Evolutionary conservation across 164 flowering plant genomes (phyloP), one percentile per base, ranked within the genome.

Genomic region (Platanus orientalis): DNA sequence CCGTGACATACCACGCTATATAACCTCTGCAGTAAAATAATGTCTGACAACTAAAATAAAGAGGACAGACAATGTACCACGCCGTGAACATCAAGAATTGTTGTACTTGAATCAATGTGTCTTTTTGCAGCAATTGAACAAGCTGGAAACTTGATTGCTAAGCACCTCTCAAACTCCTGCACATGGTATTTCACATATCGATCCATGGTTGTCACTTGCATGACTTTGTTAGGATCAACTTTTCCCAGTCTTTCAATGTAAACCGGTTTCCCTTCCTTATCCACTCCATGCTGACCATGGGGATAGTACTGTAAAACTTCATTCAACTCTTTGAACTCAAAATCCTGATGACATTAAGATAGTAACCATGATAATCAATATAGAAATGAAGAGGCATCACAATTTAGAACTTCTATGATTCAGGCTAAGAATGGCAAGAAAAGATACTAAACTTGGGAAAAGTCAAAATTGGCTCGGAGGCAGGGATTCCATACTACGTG

Each of bases 281-380:
- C 94, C 39, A 87, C 88, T 20, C 94, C 96, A 78, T 90, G 96
- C 73, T 81, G 75, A 58, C 94, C 85, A 45, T 91, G 96, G 28
- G 97, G 94, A 61, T 83, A 89, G 75, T 85, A 70, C 62, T 80
- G 57, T n/a, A 76, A 34, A 63, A 91, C 95, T 68, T 91, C 93
- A 44, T 83, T 66, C 67, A 75, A 20, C 69, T 91, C 97, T 24
- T 58, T 60, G 71, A 83, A 91, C 26, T 81, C 80, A 74, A 87
- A 91, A 78, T 90, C 92, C 96, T 90, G 65, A 28, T 26, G 44
- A 66, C 30, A 32, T 48, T 47, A 61, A 55, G 44, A 56, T 0
- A 39, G 21, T 39, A 34, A 64, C 20, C 30, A 49, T 40, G 57
- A 32, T 16, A 54, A 26, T 54, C 45, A 25, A 54, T 6, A n/a